Conservation (phyloP, 257 asterid genomes). For the Datura wrightii region DNA sequence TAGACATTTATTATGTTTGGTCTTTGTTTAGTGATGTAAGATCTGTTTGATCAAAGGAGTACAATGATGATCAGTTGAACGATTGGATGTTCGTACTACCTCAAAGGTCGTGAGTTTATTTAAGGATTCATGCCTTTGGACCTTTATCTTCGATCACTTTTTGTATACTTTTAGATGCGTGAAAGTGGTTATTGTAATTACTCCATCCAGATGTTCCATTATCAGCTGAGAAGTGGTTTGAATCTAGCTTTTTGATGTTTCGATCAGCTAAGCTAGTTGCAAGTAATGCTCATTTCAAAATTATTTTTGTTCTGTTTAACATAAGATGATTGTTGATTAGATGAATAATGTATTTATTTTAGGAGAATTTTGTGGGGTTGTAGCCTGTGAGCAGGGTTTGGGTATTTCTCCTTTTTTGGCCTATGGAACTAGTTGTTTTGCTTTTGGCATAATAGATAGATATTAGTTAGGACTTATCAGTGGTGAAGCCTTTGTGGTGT, state of each 20-base stretch:
- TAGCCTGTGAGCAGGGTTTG: not conserved
- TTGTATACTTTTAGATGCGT: not conserved
- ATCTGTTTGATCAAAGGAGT: not conserved
- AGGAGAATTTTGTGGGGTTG: not conserved
- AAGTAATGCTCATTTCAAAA: not conserved
- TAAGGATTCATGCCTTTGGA: not conserved
- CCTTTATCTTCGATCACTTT: not conserved
- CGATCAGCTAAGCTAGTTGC: not conserved
- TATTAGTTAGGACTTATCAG: not conserved
- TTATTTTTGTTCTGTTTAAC: not conserved
- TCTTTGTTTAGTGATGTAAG: not conserved
- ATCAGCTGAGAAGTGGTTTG: not conserved
- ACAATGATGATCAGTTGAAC: not conserved
- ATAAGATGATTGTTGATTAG: slow-evolving; percentile 16
- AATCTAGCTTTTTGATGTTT: not conserved
- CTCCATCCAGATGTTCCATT: not conserved
- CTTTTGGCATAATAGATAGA: not conserved
- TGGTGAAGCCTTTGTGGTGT: not conserved
- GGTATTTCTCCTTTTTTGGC: not conserved
- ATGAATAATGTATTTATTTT: not conserved
- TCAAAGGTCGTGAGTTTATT: slow-evolving; percentile 6
- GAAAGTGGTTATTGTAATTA: not conserved
- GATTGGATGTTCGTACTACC: not conserved
- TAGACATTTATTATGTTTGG: not conserved
- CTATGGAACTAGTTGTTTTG: not conserved